Evolutionary conservation across 1,284 basidiomycete genomes (phyloP), one percentile per base, ranked within the genome.

Genomic region (Cryptococcus sp.): DNA sequence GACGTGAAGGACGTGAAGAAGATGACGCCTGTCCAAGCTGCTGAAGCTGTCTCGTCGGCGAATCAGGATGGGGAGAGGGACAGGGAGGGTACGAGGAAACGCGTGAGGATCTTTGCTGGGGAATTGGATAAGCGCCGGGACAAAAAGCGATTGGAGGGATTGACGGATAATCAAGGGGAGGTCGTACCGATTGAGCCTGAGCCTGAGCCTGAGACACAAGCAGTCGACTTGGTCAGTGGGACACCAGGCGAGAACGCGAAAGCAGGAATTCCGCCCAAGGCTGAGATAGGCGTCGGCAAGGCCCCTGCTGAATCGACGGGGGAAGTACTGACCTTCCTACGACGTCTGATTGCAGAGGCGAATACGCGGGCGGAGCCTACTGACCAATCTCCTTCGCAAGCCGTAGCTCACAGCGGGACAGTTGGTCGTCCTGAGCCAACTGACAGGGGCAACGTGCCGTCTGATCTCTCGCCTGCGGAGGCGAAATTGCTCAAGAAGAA

Each of bases 21-120:
- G 22, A 39, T 15, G 13, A 50, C 49, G n/a, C 52, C 52, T 16
- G 31, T 51, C 1, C 47, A 54, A 48, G 53, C 54, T 23, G 60
- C 46, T 22, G 45, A 55, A 45, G 50, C 35, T 27, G 52, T 48
- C 16, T 35, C 49, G n/a, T 23, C 17, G 16, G 25, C 23, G 27
- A 53, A 35, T 40, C 47, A 54, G 22, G 46, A 35, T 2, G 2
- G 39, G 16, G 41, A 44, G 6, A 13, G 41, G 16, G 42, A n/a
- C 22, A 45, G 15, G 22, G 41, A 42, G 16, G 41, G 41, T 16
- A 41, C 39, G 8, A 59, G 59, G 48, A 62, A 59, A 41, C 31
- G 54, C 10, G 61, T 62, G 20, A 41, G 61, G 47, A 62, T 62
- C 3, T 59, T 47, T 51, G 61, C 57, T 8, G 57, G 57, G 3